Conservation (phyloP, 202 grass and related monocot species). For the Bolboschoenoplectus hybrid region DNA sequence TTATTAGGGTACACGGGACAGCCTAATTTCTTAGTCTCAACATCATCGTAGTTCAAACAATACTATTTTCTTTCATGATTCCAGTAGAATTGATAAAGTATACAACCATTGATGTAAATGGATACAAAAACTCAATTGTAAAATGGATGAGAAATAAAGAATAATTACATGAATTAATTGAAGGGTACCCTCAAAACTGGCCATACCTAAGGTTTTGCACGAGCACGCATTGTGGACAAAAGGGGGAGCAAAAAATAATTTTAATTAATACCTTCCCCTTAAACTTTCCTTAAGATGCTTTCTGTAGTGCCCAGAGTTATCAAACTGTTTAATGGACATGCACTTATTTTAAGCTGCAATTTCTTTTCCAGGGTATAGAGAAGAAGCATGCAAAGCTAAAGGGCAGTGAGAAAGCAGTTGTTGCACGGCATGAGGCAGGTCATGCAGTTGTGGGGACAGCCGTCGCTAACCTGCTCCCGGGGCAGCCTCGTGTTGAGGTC, state of each 20-base stretch:
- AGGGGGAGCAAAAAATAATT: neutral
- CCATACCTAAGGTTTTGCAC: neutral
- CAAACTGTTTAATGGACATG: neutral
- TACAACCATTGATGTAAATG: neutral
- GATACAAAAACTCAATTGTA: neutral
- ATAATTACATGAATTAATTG: neutral
- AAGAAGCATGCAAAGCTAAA: slow-evolving; percentile 97
- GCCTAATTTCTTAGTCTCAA: neutral
- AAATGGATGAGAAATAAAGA: neutral
- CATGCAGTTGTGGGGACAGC: slow-evolving; percentile 97
- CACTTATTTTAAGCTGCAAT: slow-evolving; percentile 1
- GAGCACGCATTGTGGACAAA: neutral
- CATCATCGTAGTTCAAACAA: slow-evolving; percentile 7
- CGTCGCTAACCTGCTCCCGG: slow-evolving; percentile 76
- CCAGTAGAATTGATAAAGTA: neutral
- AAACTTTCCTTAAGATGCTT: neutral
- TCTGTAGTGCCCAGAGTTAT: neutral
- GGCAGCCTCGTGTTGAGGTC: slow-evolving; percentile 95
- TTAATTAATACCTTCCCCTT: neutral
- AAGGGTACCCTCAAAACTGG: neutral
- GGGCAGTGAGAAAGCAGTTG: slow-evolving; percentile 93
- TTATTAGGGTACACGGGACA: slow-evolving; percentile 10
- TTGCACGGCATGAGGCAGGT: slow-evolving; percentile 95
- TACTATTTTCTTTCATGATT: slow-evolving; percentile 4
- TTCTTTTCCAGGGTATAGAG: slow-evolving; percentile 87